Base-by-base conservation (phyloP, 257 asterid genomes). In the Hygrophila difformis region DNA sequence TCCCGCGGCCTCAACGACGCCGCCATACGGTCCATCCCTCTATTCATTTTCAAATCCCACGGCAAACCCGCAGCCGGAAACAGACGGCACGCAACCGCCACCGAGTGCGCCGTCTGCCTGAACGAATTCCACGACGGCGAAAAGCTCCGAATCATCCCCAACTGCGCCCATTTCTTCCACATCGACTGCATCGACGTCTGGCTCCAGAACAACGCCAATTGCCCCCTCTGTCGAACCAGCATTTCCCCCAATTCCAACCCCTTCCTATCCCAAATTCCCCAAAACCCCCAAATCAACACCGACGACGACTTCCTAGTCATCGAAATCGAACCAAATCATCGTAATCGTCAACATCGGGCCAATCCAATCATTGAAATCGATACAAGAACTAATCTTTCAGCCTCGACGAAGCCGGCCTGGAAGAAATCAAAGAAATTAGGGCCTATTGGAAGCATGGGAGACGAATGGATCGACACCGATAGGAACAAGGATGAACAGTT, bases 181-280 rank as follows among this genome's bases (percentile, higher is more conserved):
- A 73, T 84, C 0, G 97, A 89, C 53, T 89, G 97, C 33, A 89
- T 84, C 7, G 97, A 84, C 44, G 72, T 89, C 10, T 89, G 96
- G 97, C 93, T 89, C 19, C 96, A 81, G 42, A 79, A 69, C 69
- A 89, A 79, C 48, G 86, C 94, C 10, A 89, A 81, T 35, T 89
- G 97, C 54, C 97, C 97, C 0, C 82, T 89, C 8, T 84, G 97
- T 17, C 49, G 96, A 23, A 67, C 56, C 8, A 79, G 84, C 66
- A 57, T 88, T 13, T 72, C 93, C 3, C 49, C 66, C 5, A 39
- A 15, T 35, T 53, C 75, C 80, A n/a, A 58, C 21, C 46, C 47
- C 65, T 3, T 59, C 76, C 1, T 33, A 2, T 64, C 66, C 5
- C 67, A 41, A 38, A 71, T 62, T 65, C 18, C 3, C 81, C 59